Evolutionary conservation across 1,139 yeast genomes (phyloP).

Genomic region (Candida sp.): DNA sequence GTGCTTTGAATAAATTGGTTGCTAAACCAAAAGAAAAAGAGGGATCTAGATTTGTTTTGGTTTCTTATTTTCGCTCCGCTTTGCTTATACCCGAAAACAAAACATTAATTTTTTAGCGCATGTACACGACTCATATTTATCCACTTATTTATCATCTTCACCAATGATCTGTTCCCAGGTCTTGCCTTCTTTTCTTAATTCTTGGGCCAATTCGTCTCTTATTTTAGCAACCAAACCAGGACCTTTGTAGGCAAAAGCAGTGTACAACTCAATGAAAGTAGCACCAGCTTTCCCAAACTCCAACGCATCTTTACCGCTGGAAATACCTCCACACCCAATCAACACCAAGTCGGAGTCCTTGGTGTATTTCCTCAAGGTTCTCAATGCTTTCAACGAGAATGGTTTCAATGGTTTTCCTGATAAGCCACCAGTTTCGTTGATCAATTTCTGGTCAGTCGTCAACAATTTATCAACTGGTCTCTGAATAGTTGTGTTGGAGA

Average conservation of each 20-base stretch:
- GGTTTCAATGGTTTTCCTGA: conserved; percentile 95
- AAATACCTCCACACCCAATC: conserved; percentile 95
- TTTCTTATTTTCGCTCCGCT: not conserved
- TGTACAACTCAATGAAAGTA: conserved; percentile 80
- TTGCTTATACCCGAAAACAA: not conserved
- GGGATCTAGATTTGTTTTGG: conserved; percentile 1
- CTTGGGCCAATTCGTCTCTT: conserved; percentile 72
- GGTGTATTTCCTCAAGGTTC: conserved; percentile 71
- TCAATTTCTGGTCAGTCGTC: conserved; percentile 46
- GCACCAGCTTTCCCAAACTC: conserved; percentile 98
- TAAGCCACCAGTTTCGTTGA: conserved; percentile 80
- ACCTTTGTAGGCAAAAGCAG: conserved; percentile 92
- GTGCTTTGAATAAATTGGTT: not conserved
- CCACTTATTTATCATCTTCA: conserved; percentile 39
- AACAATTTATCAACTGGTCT: conserved; percentile 62
- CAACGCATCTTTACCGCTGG: conserved; percentile 82
- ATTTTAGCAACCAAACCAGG: conserved; percentile 85
- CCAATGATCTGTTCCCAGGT: conserved; percentile 85
- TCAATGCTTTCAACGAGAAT: conserved; percentile 71
- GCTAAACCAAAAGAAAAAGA: not conserved
- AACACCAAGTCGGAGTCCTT: conserved; percentile 74
- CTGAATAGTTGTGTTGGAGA: conserved; percentile 89
- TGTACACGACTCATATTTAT: not conserved
- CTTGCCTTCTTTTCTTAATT: conserved; percentile 73
- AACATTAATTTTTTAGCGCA: not conserved